A percentile compares a stretch with the other conserved stretches of the same genome.
These are phyloP conservation scores for Hibiscus syriacus DNA, from an alignment of 345 rosid genomes.

Conservation along the genomic window DNA sequence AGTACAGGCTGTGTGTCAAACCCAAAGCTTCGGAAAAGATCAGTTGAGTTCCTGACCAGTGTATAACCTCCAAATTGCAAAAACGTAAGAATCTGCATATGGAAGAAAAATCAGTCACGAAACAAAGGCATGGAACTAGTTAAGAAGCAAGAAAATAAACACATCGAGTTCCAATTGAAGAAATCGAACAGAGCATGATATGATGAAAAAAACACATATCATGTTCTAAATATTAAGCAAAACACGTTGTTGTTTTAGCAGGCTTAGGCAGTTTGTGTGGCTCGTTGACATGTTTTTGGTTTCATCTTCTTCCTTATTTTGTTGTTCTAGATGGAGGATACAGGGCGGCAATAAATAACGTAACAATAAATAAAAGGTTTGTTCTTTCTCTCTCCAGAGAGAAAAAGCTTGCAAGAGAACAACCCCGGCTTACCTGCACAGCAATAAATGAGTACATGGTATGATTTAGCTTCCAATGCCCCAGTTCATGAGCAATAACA, in stretches of 20 bases:
- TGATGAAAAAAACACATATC: not conserved
- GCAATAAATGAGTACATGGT: conserved; percentile 87
- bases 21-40: conserved; percentile 93
- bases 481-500: conserved; percentile 95
- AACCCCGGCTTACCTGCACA: conserved; percentile 50
- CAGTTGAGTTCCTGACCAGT: conserved; percentile 92
- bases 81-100: conserved; percentile 70
- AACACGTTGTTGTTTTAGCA: not conserved
- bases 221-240: not conserved
- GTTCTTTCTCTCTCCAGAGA: not conserved
- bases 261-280: not conserved
- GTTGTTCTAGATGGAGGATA: not conserved
- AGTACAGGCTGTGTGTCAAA: conserved; percentile 89
- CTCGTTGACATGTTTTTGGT: not conserved
- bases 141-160: not conserved
- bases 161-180: not conserved
- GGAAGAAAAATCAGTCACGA: conserved; percentile 3
- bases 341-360: not conserved
- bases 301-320: not conserved
- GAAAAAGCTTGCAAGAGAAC: not conserved
- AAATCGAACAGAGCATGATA: not conserved
- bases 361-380: not conserved
- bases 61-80: conserved; percentile 96
- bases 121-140: not conserved
- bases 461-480: conserved; percentile 98